Evolutionary conservation across 441 rosid species (phyloP).

Genomic region (Pelargonium australe): DNA sequence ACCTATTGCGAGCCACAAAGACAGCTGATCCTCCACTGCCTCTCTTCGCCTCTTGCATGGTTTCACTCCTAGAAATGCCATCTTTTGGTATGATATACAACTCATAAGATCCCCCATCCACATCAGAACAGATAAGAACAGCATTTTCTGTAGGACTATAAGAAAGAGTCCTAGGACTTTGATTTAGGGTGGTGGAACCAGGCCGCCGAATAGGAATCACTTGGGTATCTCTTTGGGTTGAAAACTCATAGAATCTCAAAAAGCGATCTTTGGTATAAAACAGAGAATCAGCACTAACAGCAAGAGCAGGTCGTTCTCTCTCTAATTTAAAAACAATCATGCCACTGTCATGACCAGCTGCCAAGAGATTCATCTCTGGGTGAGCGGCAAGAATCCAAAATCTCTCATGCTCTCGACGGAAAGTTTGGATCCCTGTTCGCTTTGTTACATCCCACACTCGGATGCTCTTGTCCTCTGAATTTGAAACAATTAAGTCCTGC

Average conservation of each 20-base stretch:
- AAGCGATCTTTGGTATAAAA: constrained; percentile 73
- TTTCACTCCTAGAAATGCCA: constrained; percentile 55
- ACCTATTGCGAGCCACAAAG: constrained; percentile 66
- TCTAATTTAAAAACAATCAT: constrained; percentile 86
- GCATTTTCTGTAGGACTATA: constrained; percentile 85
- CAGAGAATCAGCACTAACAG: constrained; percentile 61
- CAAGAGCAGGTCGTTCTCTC: constrained; percentile 88
- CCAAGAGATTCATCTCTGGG: constrained; percentile 82
- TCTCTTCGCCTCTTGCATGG: constrained; percentile 71
- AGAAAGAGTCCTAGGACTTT: constrained; percentile 76
- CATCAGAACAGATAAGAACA: constrained; percentile 72
- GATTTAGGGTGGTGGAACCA: constrained; percentile 69
- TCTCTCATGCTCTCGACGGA: constrained; percentile 78
- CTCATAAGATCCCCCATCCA: constrained; percentile 86
- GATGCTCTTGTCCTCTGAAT: constrained; percentile 85
- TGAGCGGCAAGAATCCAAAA: constrained; percentile 85
- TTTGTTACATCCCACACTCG: constrained; percentile 91
- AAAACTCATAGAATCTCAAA: constrained; percentile 61
- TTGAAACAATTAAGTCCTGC: constrained; percentile 81
- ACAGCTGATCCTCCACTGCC: constrained; percentile 71
- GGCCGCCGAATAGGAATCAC: constrained; percentile 73
- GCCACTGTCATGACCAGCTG: constrained; percentile 95
- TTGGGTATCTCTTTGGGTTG: constrained; percentile 62
- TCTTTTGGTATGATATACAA: constrained; percentile 70
- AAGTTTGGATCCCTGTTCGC: constrained; percentile 75